These are phyloP conservation scores for Cucurbita pepo DNA, from an alignment of 306 rosid species.

Conservation along the genomic window DNA sequence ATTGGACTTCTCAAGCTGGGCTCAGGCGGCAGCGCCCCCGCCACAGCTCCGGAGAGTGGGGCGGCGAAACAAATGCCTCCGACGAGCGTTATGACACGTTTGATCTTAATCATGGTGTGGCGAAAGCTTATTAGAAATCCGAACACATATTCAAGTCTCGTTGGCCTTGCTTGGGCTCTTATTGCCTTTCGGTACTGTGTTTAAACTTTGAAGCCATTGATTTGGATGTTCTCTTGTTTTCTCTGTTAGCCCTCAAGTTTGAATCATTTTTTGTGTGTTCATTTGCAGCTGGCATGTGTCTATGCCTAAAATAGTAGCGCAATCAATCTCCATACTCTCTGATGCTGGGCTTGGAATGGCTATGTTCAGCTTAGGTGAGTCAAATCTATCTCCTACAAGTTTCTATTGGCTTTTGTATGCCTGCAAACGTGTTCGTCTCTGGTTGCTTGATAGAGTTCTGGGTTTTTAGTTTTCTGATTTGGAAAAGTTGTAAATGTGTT, in stretches of 20 bases:
- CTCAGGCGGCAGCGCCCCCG: not conserved
- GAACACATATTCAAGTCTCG: constrained; percentile 72
- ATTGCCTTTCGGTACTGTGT: constrained; percentile 48
- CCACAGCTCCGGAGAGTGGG: not conserved
- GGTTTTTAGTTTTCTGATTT: not conserved
- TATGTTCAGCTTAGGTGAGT: constrained; percentile 14
- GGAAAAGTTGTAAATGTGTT: too few species aligned
- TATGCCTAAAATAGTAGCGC: constrained; percentile 8
- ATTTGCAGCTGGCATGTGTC: constrained; percentile 8
- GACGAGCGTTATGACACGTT: constrained; percentile 84
- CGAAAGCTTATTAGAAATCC: constrained; percentile 81
- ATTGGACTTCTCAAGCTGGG: constrained; percentile 3
- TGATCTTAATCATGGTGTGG: constrained; percentile 93
- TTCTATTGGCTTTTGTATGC: not conserved
- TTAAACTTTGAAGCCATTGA: not conserved
- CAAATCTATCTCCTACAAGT: not conserved
- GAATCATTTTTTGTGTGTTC: not conserved
- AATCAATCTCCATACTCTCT: constrained; percentile 11
- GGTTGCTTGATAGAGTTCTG: not conserved
- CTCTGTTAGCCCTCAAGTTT: not conserved
- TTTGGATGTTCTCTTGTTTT: not conserved
- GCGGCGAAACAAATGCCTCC: constrained; percentile 52
- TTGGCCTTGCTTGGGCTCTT: constrained; percentile 80
- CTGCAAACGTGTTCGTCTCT: not conserved
- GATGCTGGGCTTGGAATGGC: constrained; percentile 18